A percentile compares a stretch with the other conserved stretches of the same genome.
Evolutionary conservation across 2,329 filamentous ascomycete genomes (phyloP).

Genomic region (Hymenoscyphus occultus): DNA sequence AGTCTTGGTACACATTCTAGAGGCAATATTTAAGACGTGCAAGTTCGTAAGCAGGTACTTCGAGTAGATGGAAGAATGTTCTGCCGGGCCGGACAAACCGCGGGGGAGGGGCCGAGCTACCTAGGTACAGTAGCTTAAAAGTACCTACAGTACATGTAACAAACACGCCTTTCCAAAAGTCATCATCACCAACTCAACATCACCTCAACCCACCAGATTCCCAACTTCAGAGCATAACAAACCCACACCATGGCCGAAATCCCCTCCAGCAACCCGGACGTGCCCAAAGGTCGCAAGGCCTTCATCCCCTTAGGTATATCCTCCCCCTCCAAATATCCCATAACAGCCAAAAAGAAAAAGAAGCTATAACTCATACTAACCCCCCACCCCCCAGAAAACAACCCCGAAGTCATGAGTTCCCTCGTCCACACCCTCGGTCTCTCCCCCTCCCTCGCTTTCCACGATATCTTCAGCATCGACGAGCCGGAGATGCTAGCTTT

Average conservation of each 20-base stretch:
- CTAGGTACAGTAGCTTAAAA: neutral
- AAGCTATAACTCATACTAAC: neutral
- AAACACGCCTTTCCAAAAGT: neutral
- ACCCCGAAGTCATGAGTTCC: constrained; percentile 83
- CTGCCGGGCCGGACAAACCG: no score
- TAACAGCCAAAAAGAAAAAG: no score
- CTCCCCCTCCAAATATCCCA: neutral
- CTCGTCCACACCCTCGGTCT: constrained; percentile 84
- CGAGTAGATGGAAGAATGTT: no score
- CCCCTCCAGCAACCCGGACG: constrained; percentile 30
- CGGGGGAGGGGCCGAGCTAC: neutral
- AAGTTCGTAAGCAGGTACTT: no score
- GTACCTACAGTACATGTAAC: no score
- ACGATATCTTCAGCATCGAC: constrained; percentile 89
- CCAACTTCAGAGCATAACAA: neutral
- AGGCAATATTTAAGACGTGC: no score
- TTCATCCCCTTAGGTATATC: constrained; percentile 36
- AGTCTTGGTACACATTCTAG: no score
- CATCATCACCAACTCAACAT: neutral
- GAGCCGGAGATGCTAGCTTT: constrained; percentile 82
- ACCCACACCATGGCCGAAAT: neutral
- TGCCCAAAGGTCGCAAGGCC: constrained; percentile 32
- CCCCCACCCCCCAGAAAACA: constrained; percentile 41
- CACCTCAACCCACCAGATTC: neutral
- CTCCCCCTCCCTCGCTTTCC: constrained; percentile 70